phyloP scores from a whole-genome alignment of 345 rosid species.

The Citrus reticulata region DNA sequence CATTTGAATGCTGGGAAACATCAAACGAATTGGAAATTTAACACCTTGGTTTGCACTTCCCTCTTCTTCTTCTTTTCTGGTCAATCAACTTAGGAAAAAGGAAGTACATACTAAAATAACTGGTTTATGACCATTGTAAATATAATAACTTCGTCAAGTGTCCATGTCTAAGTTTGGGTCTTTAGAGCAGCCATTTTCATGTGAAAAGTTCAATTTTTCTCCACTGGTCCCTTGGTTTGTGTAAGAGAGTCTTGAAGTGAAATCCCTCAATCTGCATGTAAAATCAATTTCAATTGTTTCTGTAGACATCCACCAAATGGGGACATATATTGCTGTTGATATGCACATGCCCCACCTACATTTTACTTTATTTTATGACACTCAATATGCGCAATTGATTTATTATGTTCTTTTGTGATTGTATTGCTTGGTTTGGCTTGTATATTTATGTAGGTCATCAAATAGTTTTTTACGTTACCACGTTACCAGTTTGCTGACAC shows the following conservation, averaged over 20 bases:
- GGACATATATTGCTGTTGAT: neutral
- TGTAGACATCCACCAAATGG: neutral
- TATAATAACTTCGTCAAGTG: neutral
- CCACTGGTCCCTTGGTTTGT: neutral
- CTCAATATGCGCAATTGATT: too few relatives aligned
- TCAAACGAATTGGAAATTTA: neutral
- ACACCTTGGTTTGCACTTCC: neutral
- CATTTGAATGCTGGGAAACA: neutral
- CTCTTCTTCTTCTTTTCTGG: neutral
- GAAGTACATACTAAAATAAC: neutral
- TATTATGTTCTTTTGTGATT: neutral
- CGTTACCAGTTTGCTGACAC: constrained; percentile 25
- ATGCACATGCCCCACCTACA: neutral
- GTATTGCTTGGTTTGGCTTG: neutral
- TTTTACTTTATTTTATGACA: neutral
- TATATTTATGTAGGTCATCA: neutral
- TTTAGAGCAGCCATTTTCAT: neutral
- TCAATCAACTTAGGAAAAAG: neutral
- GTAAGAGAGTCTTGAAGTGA: neutral
- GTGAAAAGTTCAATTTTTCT: too few relatives aligned
- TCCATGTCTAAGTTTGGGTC: neutral
- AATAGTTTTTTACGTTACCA: neutral
- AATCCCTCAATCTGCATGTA: neutral
- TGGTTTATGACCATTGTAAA: neutral
- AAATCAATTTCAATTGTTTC: neutral